phyloP scores from a whole-genome alignment of 1,284 basidiomycete genomes.

The Puccinia coronata region DNA sequence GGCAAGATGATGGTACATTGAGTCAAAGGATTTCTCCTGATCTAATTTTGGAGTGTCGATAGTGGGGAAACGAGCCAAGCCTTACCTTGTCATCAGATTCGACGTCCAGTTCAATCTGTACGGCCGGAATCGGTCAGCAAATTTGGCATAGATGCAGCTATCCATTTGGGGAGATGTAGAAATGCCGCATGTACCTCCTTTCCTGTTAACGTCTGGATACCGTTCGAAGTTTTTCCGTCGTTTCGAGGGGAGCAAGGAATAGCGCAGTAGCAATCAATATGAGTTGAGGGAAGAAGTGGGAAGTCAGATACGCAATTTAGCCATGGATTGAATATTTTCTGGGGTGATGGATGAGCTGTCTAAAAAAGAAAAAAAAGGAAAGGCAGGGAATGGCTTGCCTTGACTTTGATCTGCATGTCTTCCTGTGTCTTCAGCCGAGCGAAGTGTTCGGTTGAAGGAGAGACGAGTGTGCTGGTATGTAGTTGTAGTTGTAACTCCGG shows the following conservation, averaged over 20 bases:
- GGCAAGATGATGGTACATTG: background rate
- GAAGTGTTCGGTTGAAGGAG: too few species aligned
- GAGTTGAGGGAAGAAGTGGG: background rate
- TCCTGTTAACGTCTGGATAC: conserved; percentile 32
- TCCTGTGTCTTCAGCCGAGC: background rate
- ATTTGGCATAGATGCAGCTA: background rate
- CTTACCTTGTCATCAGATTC: conserved; percentile 43
- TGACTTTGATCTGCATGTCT: conserved; percentile 47
- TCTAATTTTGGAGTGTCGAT: background rate
- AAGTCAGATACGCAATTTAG: background rate
- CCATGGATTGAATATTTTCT: background rate
- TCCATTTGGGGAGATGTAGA: background rate
- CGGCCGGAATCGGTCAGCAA: background rate
- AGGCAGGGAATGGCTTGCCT: conserved; percentile 16
- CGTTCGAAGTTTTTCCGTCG: background rate
- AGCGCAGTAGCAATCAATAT: background rate
- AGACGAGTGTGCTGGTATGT: too few species aligned
- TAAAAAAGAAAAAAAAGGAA: too few species aligned
- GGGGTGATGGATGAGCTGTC: too few species aligned
- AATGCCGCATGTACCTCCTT: conserved; percentile 23
- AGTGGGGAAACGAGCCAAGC: too few species aligned
- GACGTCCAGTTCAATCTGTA: conserved; percentile 45
- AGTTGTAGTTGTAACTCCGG: too few species aligned
- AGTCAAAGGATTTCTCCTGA: background rate
- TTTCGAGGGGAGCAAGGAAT: background rate